Evolutionary conservation across 768 basidiomycete genomes (phyloP).

Genomic region (Trametes meyenii): DNA sequence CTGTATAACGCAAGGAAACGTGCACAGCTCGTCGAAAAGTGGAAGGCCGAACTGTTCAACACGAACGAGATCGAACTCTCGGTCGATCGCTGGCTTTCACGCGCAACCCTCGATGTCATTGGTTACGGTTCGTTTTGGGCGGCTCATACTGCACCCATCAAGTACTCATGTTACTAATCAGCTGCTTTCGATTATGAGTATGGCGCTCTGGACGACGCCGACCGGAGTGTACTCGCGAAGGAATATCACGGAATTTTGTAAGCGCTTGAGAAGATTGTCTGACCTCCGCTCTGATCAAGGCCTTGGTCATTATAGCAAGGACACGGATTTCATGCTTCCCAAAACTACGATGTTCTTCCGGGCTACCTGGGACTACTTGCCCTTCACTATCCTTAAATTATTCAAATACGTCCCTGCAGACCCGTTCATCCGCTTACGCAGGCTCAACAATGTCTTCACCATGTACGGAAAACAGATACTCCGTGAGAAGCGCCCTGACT

Average conservation of each 20-base stretch:
- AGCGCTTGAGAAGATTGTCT: neutral
- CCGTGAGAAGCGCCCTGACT: slow-evolving; percentile 4
- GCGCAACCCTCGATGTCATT: slow-evolving; percentile 28
- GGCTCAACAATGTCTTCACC: slow-evolving; percentile 10
- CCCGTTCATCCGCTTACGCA: slow-evolving; percentile 9
- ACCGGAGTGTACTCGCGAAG: slow-evolving; percentile 11
- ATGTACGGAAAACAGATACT: slow-evolving; percentile 12
- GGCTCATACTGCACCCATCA: neutral
- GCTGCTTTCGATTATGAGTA: slow-evolving; percentile 30
- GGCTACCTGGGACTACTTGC: slow-evolving; percentile 27
- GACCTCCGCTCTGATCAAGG: neutral
- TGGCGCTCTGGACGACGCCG: slow-evolving; percentile 18
- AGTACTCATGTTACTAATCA: neutral
- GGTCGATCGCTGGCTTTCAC: slow-evolving; percentile 24
- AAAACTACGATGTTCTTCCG: slow-evolving; percentile 17
- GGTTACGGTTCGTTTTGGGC: slow-evolving; percentile 18
- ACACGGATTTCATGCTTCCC: slow-evolving; percentile 8
- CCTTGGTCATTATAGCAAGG: slow-evolving; percentile 3
- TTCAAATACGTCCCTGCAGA: slow-evolving; percentile 19
- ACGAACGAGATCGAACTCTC: neutral
- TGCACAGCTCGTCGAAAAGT: slow-evolving; percentile 25
- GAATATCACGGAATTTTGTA: slow-evolving; percentile 26
- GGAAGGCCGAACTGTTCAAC: slow-evolving; percentile 23
- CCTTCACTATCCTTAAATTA: slow-evolving; percentile 13
- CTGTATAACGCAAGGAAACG: too few species aligned